Evolutionary conservation across 202 grass and related monocot genomes (phyloP), one percentile per base, ranked within the genome.

Genomic region (Carex sylvatica): DNA sequence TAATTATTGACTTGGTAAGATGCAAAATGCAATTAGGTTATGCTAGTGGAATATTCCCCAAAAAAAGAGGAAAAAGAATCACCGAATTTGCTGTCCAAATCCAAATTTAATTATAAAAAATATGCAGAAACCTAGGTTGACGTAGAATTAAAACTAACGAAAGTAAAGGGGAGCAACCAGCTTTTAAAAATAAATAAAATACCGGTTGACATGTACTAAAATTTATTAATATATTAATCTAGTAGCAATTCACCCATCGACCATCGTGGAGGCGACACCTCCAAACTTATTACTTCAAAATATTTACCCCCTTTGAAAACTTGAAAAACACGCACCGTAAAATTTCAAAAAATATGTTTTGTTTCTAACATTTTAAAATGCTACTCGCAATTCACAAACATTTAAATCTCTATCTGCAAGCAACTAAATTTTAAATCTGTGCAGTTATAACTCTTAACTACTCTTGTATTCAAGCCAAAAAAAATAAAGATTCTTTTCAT

Each of bases 211-310:
- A 51, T 13, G 31, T 31, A 75, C 3, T 31, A 58, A 56, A 56
- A 35, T 56, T 9, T 31, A 66, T 52, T 9, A 49, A 53, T 30
- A 52, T 51, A 54, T 54, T 36, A 36, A n/a, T 6, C 3, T 13
- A 22, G 18, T 74, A 11, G 6, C 28, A 28, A 28, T 28, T 28
- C 28, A 28, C 28, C 0, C 28, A 28, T 28, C 28, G 33, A 15
- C 14, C 20, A 82, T 82, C 79, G 13, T 82, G 79, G 44, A 82
- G 19, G 62, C 79, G 55, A 82, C 79, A 68, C 56, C 36, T 6
- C 35, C 64, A 15, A 78, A 78, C 1, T 18, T 30, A 24, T 56
- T 55, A 12, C 18, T 56, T 55, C 3, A 71, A 71, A 5, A 47
- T 46, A 71, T 47, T 23, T 23, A 13, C 4, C 16, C 68, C 67